These are phyloP conservation scores for Chalciporus piperatus DNA, from an alignment of 768 basidiomycete genomes.

Conservation along the genomic window DNA sequence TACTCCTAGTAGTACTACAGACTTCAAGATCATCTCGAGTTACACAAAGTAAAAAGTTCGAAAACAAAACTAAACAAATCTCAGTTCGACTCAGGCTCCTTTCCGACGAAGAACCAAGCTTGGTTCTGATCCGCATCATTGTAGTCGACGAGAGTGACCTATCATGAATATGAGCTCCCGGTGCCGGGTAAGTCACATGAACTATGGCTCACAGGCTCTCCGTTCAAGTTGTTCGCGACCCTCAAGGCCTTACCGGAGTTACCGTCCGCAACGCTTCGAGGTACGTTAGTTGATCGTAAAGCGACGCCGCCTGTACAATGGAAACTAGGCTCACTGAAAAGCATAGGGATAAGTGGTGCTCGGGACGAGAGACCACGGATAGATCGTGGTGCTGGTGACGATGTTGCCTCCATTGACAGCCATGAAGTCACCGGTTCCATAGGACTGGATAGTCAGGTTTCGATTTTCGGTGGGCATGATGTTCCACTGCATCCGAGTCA, in stretches of 20 bases:
- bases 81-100: too few species aligned
- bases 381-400: background rate
- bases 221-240: too few species aligned
- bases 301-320: background rate
- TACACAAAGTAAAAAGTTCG: background rate
- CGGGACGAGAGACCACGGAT: slow-evolving; percentile 2
- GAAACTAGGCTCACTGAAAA: slow-evolving; percentile 1
- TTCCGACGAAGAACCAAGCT: too few species aligned
- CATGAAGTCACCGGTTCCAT: slow-evolving; percentile 3
- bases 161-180: too few species aligned
- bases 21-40: too few species aligned
- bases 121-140: too few species aligned
- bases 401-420: background rate
- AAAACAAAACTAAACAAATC: background rate
- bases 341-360: slow-evolving; percentile 1
- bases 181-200: too few species aligned
- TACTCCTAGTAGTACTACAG: too few species aligned
- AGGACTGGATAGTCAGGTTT: slow-evolving; percentile 2
- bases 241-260: background rate
- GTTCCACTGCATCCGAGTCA: slow-evolving; percentile 4
- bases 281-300: too few species aligned
- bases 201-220: too few species aligned
- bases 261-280: background rate
- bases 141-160: too few species aligned
- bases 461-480: slow-evolving; percentile 1